These are phyloP conservation scores for Penicillium sp. DNA, from an alignment of 2,329 filamentous ascomycete species.

Conservation along the genomic window DNA sequence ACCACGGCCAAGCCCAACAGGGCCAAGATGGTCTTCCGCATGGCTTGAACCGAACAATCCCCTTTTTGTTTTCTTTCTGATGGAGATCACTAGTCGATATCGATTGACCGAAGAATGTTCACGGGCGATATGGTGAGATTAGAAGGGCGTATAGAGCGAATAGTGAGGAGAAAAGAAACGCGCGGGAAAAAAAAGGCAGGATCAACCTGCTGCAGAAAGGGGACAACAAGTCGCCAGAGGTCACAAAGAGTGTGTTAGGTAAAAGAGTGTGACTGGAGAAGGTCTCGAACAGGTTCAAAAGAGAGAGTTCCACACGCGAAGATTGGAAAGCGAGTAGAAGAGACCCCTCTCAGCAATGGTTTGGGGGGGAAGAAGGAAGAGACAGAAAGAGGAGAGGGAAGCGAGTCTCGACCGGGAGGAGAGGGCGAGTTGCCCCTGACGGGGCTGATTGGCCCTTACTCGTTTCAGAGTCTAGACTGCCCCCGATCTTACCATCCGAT, in stretches of 20 bases:
- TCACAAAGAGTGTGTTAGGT: slow-evolving; percentile 1
- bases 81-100: slow-evolving; percentile 8
- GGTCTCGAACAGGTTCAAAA: slow-evolving; percentile 2
- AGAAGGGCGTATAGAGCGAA: too few species aligned
- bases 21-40: slow-evolving; percentile 29
- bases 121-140: slow-evolving; percentile 1
- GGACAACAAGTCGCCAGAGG: slow-evolving; percentile 3
- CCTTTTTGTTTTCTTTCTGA: too few species aligned
- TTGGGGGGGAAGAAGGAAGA: slow-evolving; percentile 3
- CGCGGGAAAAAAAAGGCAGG: slow-evolving; percentile 17
- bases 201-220: slow-evolving; percentile 20
- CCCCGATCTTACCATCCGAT: too few species aligned
- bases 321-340: slow-evolving; percentile 6
- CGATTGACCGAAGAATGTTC: slow-evolving; percentile 8
- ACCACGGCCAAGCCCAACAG: slow-evolving; percentile 29
- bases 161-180: too few species aligned
- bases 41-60: slow-evolving; percentile 13
- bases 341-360: too few species aligned
- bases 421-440: slow-evolving; percentile 16
- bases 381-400: slow-evolving; percentile 3
- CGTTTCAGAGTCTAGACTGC: slow-evolving; percentile 24
- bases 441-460: slow-evolving; percentile 17
- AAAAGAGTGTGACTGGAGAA: slow-evolving; percentile 2
- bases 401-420: slow-evolving; percentile 12
- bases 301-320: slow-evolving; percentile 6